Conservation (phyloP, 305 asterid species). For the Petunia hybrid region DNA sequence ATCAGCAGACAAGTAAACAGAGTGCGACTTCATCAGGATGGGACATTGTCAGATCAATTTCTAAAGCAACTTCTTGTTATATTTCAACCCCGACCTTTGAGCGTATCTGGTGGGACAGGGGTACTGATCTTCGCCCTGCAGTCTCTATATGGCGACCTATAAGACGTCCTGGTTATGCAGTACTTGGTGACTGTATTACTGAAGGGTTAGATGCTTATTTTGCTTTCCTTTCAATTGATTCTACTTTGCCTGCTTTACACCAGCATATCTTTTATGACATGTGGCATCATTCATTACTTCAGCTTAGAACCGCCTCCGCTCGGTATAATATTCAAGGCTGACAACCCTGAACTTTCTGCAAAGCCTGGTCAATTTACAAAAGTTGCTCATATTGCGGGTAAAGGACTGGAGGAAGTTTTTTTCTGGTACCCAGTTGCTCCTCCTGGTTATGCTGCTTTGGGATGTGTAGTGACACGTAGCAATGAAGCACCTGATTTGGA, state of each 20-base stretch:
- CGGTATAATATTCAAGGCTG: slow-evolving; percentile 88
- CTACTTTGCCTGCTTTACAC: slow-evolving; percentile 10
- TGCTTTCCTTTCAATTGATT: slow-evolving; percentile 29
- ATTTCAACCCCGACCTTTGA: slow-evolving; percentile 93
- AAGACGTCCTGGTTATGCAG: slow-evolving; percentile 83
- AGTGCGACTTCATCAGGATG: slow-evolving; percentile 82
- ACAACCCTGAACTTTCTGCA: slow-evolving; percentile 83
- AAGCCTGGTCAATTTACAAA: slow-evolving; percentile 87
- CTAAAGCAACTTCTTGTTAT: slow-evolving; percentile 70
- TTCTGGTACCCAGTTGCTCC: slow-evolving; percentile 99
- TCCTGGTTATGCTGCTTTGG: slow-evolving; percentile 94
- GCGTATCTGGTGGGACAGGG: slow-evolving; percentile 99
- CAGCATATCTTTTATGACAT: slow-evolving; percentile 8
- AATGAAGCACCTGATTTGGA: slow-evolving; percentile 82
- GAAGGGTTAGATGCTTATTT: slow-evolving; percentile 70
- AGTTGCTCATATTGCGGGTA: slow-evolving; percentile 88
- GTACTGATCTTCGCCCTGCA: slow-evolving; percentile 88
- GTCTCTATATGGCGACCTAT: slow-evolving; percentile 99
- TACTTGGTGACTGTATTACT: slow-evolving; percentile 92
- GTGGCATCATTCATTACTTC: slow-evolving; percentile 42
- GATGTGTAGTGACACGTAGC: slow-evolving; percentile 78
- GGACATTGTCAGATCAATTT: slow-evolving; percentile 90
- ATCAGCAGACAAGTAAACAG: slow-evolving; percentile 56
- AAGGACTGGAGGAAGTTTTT: slow-evolving; percentile 84
- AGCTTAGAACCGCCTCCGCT: slow-evolving; percentile 98